Conservation (phyloP, 768 basidiomycete species). For the Pulveroboletus sp. region DNA sequence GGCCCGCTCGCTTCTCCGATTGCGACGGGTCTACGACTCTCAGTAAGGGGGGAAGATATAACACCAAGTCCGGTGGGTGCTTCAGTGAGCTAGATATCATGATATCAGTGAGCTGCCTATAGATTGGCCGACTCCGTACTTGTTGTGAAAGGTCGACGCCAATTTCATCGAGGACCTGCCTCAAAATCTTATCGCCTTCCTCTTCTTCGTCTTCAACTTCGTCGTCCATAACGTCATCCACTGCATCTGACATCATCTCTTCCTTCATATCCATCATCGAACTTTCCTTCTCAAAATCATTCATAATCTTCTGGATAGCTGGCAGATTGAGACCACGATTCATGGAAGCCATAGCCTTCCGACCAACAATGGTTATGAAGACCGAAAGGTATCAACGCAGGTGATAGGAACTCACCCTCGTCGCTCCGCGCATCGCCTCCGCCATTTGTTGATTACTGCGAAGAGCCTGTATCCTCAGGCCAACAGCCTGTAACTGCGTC, state of each 20-base stretch:
- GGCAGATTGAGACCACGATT: conserved; percentile 95
- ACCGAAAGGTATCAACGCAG: not conserved
- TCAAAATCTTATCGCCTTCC: conserved; percentile 92
- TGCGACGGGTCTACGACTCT: conserved; percentile 76
- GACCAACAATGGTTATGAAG: conserved; percentile 1
- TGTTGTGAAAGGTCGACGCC: conserved; percentile 89
- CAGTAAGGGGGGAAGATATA: conserved; percentile 54
- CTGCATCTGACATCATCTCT: conserved; percentile 99
- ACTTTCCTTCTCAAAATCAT: conserved; percentile 96
- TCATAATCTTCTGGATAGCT: conserved; percentile 93
- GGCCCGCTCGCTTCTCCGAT: conserved; percentile 57
- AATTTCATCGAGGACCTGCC: conserved; percentile 95
- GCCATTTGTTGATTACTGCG: conserved; percentile 99
- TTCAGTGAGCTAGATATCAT: conserved; percentile 63
- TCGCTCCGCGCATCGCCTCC: conserved; percentile 97
- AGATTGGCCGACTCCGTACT: conserved; percentile 35
- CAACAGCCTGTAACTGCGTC: conserved; percentile 95
- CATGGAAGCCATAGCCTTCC: conserved; percentile 96
- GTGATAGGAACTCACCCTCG: conserved; percentile 61
- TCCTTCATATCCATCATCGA: conserved; percentile 99
- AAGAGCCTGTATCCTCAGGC: conserved; percentile 91
- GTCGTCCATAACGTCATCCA: conserved; percentile 96
- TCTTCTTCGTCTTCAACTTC: conserved; percentile 92
- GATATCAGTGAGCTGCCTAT: conserved; percentile 6
- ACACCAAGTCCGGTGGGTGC: conserved; percentile 71